Evolutionary conservation across 169 alveolate species (phyloP), one percentile per base, ranked within the genome.

Genomic region (Plasmodium relictum): DNA sequence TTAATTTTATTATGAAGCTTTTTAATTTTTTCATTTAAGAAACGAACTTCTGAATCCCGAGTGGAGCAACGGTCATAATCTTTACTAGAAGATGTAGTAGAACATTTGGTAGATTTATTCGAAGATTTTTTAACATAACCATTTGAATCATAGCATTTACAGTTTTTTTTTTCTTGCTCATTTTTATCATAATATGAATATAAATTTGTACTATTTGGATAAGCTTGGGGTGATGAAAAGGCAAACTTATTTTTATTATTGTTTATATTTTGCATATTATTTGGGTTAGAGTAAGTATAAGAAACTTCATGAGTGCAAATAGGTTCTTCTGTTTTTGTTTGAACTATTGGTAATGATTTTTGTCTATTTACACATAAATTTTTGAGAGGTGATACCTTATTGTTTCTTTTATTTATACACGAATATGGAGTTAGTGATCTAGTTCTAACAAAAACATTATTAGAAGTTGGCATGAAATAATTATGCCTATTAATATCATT

Each of bases 381-480:
- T 31, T 65, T 63, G 22, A 78, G 31, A 56, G 89, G 78, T 0
- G 89, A 78, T 3, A 48, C 26, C 20, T 37, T n/a, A 2, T 26
- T 65, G 8, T 54, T 78, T 16, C 50, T 62, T 14, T 14, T 65
- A n/a, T 39, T 52, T 12, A 18, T 20, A n/a, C 16, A 41, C 20
- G 73, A 45, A 37, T 50, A 50, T 20, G 76, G 89, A 0, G 63
- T 68, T 56, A 78, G 41, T 0, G 89, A 78, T 41, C 73, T 44
- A n/a, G 89, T 78, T 48, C 89, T 50, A 44, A 78, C 48, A 70
- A 78, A 78, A 10, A 78, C 78, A 42, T 78, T 78, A 7, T 48
- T 78, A 20, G 9, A 22, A 7, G 41, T 41, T 0, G 58, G 73
- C 9, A 39, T 62, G 10, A 41, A 45, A 18, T 18, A 24, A 12